Evolutionary conservation across 768 basidiomycete species (phyloP), one percentile per base, ranked within the genome.

Genomic region (Kwoniella shandongensis): DNA sequence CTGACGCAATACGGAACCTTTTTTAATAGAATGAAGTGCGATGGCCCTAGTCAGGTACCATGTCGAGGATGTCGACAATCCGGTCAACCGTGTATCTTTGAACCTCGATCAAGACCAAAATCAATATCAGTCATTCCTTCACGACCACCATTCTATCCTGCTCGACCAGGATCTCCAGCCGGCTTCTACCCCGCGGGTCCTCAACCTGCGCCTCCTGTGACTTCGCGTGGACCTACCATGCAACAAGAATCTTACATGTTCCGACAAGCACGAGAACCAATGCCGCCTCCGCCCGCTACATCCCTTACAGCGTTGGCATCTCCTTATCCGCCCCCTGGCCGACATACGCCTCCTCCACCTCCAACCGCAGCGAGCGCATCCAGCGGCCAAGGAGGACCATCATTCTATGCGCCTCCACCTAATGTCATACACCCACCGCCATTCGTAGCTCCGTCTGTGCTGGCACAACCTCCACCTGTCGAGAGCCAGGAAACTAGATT

Each of bases 21-120:
- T 26, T 27, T 23, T 25, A n/a, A 6, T 51, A 73, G 72, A 41
- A 73, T 73, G 72, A 73, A 73, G 59, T 73, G 72, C 38, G 72
- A 73, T 52, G 72, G 72, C 29, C 72, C 72, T 2, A 51, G 47
- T 23, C 59, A 65, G 30, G 45, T 67, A 17, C 72, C 72, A 18
- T 73, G 72, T 59, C 54, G 69, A 50, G 72, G 72, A 8, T 73
- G 72, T 56, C 50, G 69, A 29, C 62, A 64, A 62, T 51, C 72
- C 2, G 62, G 62, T 23, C 57, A 57, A 36, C 58, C 61, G 20
- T 73, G 72, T 39, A 57, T 73, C 3, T 73, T 73, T 36, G 72
- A 73, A 57, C 48, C 72, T 44, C 64, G 72, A 8, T 53, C 58
- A 18, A 51, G 72, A 46, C 72, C 72, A 18, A 73, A 73, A 59